Conservation (phyloP, 2,329 filamentous ascomycete genomes). For the Colletotrichum higginsianum region DNA sequence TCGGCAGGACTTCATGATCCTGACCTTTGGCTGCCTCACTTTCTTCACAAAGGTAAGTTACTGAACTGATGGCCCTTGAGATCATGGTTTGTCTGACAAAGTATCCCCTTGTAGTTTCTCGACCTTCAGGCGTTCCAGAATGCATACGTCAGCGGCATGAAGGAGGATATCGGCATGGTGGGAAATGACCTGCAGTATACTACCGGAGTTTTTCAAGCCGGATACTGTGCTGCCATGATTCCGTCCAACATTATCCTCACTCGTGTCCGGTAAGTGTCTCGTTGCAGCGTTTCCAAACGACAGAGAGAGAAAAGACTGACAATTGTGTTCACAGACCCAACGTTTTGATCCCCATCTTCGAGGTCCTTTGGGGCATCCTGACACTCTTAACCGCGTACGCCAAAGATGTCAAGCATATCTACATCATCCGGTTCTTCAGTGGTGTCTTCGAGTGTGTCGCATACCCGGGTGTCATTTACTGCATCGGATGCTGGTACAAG, state of each 20-base stretch:
- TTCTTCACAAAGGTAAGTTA: slow-evolving; percentile 67
- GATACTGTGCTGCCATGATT: slow-evolving; percentile 70
- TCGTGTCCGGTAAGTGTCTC: slow-evolving; percentile 45
- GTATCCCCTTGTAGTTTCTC: background rate
- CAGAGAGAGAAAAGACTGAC: background rate
- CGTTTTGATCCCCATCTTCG: slow-evolving; percentile 64
- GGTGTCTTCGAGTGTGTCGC: slow-evolving; percentile 30
- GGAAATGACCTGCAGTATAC: slow-evolving; percentile 63
- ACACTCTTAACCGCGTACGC: slow-evolving; percentile 61
- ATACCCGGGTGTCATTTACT: slow-evolving; percentile 29
- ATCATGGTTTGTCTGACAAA: background rate
- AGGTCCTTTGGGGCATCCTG: slow-evolving; percentile 69
- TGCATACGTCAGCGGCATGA: slow-evolving; percentile 57
- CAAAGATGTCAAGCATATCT: slow-evolving; percentile 49
- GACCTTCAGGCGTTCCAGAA: slow-evolving; percentile 47
- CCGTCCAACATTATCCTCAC: slow-evolving; percentile 74
- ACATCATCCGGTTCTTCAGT: slow-evolving; percentile 47
- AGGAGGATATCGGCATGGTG: slow-evolving; percentile 51
- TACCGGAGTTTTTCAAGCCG: slow-evolving; percentile 64
- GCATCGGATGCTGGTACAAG: slow-evolving; percentile 36
- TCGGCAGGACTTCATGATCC: slow-evolving; percentile 70
- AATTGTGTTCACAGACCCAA: slow-evolving; percentile 58
- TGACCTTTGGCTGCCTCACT: slow-evolving; percentile 74
- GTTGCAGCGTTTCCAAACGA: too few relatives aligned
- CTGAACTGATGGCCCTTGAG: background rate